Evolutionary conservation across 1,284 basidiomycete genomes (phyloP).

Genomic region (Ceratobasidium sp.): DNA sequence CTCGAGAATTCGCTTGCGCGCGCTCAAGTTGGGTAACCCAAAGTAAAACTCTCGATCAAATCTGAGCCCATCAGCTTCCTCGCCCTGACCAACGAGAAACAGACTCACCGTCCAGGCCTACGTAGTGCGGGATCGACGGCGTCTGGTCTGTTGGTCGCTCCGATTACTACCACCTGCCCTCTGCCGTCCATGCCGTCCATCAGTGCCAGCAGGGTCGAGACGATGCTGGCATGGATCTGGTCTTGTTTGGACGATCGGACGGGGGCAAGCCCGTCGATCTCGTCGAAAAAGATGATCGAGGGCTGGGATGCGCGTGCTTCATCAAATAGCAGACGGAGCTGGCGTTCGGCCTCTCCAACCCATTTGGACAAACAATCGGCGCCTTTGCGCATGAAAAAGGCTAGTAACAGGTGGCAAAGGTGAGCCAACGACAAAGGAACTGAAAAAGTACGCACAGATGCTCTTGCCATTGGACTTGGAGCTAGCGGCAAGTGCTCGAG

Average conservation of each 20-base stretch:
- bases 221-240: conserved; percentile 98
- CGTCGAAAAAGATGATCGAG: conserved; percentile 96
- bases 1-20: conserved; percentile 84
- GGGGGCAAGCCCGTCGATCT: conserved; percentile 95
- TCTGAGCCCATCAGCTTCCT: background rate
- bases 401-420: conserved; percentile 51
- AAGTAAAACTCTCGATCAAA: conserved; percentile 99
- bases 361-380: conserved; percentile 98
- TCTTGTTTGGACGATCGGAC: conserved; percentile 98
- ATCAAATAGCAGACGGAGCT: conserved; percentile 94
- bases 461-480: conserved; percentile 88
- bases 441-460: conserved; percentile 70
- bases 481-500: conserved; percentile 92
- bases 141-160: conserved; percentile 97
- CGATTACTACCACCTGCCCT: conserved; percentile 74
- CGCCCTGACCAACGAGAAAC: background rate
- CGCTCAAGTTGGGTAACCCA: conserved; percentile 84
- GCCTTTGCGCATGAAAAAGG: conserved; percentile 99
- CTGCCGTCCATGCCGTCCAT: conserved; percentile 99
- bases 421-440: conserved; percentile 8
- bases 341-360: conserved; percentile 99
- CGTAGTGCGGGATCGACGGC: conserved; percentile 95
- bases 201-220: conserved; percentile 92
- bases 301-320: conserved; percentile 94
- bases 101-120: conserved; percentile 74